Conservation (phyloP, 352 stramenopile genomes). For the Phytopythium sindhum region DNA sequence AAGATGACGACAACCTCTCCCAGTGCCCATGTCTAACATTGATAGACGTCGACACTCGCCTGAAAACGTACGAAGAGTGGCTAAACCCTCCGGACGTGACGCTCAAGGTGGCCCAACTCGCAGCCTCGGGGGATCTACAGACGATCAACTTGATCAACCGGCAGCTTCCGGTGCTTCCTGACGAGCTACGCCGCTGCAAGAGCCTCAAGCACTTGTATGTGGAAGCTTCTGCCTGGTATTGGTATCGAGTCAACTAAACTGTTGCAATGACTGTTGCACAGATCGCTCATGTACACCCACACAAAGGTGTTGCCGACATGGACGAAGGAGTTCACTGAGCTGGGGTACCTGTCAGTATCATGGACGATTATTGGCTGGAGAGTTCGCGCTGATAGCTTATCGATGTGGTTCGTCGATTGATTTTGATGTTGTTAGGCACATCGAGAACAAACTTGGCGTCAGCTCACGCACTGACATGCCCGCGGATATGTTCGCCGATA, state of each 20-base stretch:
- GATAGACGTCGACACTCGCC: constrained; percentile 16
- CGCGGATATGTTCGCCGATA: constrained; percentile 9
- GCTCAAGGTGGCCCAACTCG: constrained; percentile 17
- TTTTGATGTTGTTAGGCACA: not conserved
- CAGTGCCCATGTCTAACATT: constrained; percentile 37
- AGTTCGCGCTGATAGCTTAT: not conserved
- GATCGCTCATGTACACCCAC: constrained; percentile 12
- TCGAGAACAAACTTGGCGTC: not conserved
- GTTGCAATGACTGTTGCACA: not conserved
- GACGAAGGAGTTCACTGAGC: constrained; percentile 15
- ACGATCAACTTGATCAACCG: constrained; percentile 26
- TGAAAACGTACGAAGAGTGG: constrained; percentile 24
- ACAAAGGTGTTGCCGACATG: constrained; percentile 15
- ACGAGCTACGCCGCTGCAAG: constrained; percentile 17
- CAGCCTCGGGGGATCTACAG: constrained; percentile 16
- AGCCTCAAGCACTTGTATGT: constrained; percentile 26
- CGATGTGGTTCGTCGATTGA: too few relatives aligned
- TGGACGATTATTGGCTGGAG: too few relatives aligned
- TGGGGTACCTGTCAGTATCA: constrained; percentile 26
- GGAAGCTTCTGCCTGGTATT: not conserved
- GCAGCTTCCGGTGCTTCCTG: constrained; percentile 17
- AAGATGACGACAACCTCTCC: constrained; percentile 2
- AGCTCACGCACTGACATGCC: not conserved
- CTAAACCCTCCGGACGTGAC: constrained; percentile 15
- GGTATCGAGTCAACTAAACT: constrained; percentile 7